These are phyloP conservation scores for Atkinsonella texensis DNA, from an alignment of 2,329 filamentous ascomycete genomes.

Conservation along the genomic window DNA sequence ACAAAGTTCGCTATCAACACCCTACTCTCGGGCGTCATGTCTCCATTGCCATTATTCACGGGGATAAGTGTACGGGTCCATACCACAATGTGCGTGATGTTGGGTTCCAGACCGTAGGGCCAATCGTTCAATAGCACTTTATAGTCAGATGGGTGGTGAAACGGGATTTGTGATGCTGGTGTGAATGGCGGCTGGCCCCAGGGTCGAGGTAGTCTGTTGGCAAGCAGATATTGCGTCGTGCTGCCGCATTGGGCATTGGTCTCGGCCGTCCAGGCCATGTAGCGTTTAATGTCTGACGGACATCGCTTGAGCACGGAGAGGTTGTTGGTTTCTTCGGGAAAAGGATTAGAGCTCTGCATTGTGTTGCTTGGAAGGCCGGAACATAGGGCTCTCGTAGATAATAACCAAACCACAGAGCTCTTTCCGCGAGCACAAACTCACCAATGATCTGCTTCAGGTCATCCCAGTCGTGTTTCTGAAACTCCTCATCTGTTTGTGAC, in stretches of 20 bases:
- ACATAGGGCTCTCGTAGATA: no score
- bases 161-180: conserved; percentile 36
- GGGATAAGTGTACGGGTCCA: conserved; percentile 80
- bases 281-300: conserved; percentile 68
- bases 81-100: conserved; percentile 71
- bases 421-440: conserved; percentile 20
- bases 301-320: conserved; percentile 67
- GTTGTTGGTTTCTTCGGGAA: conserved; percentile 35
- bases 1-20: conserved; percentile 58
- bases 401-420: no score
- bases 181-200: conserved; percentile 55
- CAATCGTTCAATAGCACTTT: conserved; percentile 80
- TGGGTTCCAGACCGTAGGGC: conserved; percentile 66
- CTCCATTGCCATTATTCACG: conserved; percentile 56
- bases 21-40: conserved; percentile 58
- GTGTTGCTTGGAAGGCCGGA: no score
- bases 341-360: not conserved
- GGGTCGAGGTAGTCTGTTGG: conserved; percentile 50
- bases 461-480: conserved; percentile 60
- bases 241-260: conserved; percentile 64
- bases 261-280: conserved; percentile 63
- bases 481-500: conserved; percentile 57
- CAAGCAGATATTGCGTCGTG: conserved; percentile 66
- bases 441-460: conserved; percentile 57
- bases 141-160: conserved; percentile 43